Base-by-base conservation (phyloP, 441 rosid species). In the Biscutella laevigata region DNA sequence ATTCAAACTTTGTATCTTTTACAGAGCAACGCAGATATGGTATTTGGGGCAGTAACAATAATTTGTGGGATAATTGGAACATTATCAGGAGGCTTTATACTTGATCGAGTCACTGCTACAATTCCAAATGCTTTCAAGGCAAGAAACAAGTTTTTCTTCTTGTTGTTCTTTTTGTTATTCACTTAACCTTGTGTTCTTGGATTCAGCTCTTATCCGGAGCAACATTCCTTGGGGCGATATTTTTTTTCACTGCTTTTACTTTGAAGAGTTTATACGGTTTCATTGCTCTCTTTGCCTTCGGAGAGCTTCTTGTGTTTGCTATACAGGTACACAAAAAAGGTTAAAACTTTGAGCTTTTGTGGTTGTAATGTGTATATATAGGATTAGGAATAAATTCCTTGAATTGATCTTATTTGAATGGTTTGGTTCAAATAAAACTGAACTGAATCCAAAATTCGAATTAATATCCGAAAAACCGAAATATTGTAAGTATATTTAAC, bases 61-160 rank as follows among this genome's bases (percentile, higher is more conserved):
- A 48, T 90, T 19, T 77, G 88, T 40, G 98, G 98, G 50, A 67
- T 90, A 47, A 37, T 87, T 33, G 98, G 98, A 51, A 87, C 96
- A 10, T 24, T 90, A 62, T 79, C 83, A 7, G 96, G 96, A 44
- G 96, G 96, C 12, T 73, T 24, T 27, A 7, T 77, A 58, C 80
- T 90, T 40, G 97, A 90, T 71, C 66, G 7, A 29, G 53, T 87
- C 57, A 66, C 29, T 69, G 66, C 88, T 34, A 81, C 92, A 14
- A 77, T 90, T 57, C 57, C 88, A 39, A 90, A 90, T 79, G 89
- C 96, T 64, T 90, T 90, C 49, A 90, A 87, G 88, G 95, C 81
- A 62, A 8, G 12, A 9, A 20, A 6, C 17, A 2, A 10, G 17
- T 6, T 15, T 44, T 33, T 24, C 13, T 25, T 34, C 20, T 6